Conservation (phyloP, 495 filamentous ascomycete species). For the Lasiosphaeris hirsuta region DNA sequence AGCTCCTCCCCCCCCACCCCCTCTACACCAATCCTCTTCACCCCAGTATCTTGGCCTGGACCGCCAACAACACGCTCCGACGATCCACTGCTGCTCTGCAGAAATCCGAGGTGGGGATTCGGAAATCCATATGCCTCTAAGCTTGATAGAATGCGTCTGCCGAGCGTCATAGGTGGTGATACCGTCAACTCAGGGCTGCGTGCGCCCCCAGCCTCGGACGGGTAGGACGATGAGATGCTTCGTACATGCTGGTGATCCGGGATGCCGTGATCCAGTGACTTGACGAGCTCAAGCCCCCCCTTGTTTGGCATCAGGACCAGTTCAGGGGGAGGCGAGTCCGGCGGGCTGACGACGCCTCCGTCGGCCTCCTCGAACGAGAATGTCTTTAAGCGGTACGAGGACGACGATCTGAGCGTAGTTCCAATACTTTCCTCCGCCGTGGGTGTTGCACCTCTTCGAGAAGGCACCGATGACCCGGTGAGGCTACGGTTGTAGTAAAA, state of each 20-base stretch:
- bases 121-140: slow-evolving; percentile 13
- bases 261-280: not conserved
- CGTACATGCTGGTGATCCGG: not conserved
- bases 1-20: not conserved
- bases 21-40: not conserved
- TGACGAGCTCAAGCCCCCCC: slow-evolving; percentile 4
- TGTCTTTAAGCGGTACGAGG: slow-evolving; percentile 4
- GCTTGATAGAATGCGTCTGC: slow-evolving; percentile 16
- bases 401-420: not conserved
- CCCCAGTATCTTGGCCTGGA: not conserved
- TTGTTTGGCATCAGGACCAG: slow-evolving; percentile 11
- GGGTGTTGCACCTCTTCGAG: no score
- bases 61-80: not conserved
- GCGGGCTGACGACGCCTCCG: not conserved
- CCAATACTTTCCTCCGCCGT: no score
- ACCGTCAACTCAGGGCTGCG: slow-evolving; percentile 19
- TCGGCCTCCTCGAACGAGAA: slow-evolving; percentile 20
- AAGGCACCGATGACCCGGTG: no score
- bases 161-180: slow-evolving; percentile 26
- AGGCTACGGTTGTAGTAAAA: no score
- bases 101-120: slow-evolving; percentile 3
- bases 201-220: slow-evolving; percentile 24
- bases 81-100: slow-evolving; percentile 1
- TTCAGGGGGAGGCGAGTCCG: slow-evolving; percentile 14
- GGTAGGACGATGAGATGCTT: slow-evolving; percentile 28